Conservation (phyloP, 768 basidiomycete species). For the Multifurca ochricompacta region DNA sequence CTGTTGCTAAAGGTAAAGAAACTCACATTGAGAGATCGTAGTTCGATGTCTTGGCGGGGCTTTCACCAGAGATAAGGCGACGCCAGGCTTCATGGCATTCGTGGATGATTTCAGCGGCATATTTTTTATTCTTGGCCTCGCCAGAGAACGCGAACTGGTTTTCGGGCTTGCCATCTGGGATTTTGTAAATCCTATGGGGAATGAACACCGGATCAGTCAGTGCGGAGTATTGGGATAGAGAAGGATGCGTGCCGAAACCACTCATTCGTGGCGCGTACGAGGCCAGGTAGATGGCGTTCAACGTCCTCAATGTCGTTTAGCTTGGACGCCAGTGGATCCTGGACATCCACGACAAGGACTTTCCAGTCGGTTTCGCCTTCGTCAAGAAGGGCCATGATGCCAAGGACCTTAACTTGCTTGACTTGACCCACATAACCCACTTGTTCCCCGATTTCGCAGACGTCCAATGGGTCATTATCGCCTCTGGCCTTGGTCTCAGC, state of each 20-base stretch:
- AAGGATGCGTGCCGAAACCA: conserved; percentile 76
- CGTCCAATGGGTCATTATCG: conserved; percentile 98
- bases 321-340: conserved; percentile 91
- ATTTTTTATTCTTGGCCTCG: conserved; percentile 99
- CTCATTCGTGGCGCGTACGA: conserved; percentile 96
- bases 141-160: conserved; percentile 99
- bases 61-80: conserved; percentile 77
- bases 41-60: conserved; percentile 56
- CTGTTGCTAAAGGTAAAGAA: conserved; percentile 14
- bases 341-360: conserved; percentile 94
- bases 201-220: neutral
- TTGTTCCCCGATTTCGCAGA: conserved; percentile 99
- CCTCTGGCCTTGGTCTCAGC: conserved; percentile 98
- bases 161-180: conserved; percentile 92
- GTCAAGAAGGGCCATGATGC: conserved; percentile 98
- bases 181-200: conserved; percentile 77
- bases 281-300: conserved; percentile 93
- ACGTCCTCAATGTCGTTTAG: conserved; percentile 99
- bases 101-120: conserved; percentile 97
- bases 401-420: conserved; percentile 99
- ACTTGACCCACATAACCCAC: conserved; percentile 95
- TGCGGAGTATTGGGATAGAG: neutral
- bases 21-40: conserved; percentile 79
- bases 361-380: conserved; percentile 99
- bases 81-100: conserved; percentile 99